Conservation (phyloP, 2,329 filamentous ascomycete species). For the Venturia asperata region DNA sequence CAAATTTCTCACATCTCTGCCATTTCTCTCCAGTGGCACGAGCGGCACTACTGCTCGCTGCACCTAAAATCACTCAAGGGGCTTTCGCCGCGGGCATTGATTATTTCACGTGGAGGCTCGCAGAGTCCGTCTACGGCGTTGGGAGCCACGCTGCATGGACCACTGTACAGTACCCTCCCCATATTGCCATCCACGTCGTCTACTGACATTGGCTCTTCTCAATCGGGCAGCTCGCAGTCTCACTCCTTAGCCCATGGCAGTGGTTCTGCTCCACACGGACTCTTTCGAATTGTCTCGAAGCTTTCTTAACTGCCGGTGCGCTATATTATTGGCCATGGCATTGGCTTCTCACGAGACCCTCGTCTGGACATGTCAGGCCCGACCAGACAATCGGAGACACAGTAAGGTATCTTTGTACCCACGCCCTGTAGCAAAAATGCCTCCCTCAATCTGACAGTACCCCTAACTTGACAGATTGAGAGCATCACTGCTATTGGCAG, state of each 20-base stretch:
- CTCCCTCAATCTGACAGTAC: neutral
- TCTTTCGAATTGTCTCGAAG: slow-evolving; percentile 90
- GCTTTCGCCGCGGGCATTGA: slow-evolving; percentile 71
- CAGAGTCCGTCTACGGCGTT: slow-evolving; percentile 62
- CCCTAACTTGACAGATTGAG: slow-evolving; percentile 28
- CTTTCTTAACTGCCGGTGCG: slow-evolving; percentile 73
- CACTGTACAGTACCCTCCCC: slow-evolving; percentile 46
- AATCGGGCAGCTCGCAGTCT: slow-evolving; percentile 57
- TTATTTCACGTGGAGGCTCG: slow-evolving; percentile 81
- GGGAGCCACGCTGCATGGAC: slow-evolving; percentile 58
- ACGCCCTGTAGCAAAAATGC: slow-evolving; percentile 12
- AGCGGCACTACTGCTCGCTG: slow-evolving; percentile 60
- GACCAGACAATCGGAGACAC: slow-evolving; percentile 5
- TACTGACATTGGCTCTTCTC: slow-evolving; percentile 17
- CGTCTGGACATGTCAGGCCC: neutral
- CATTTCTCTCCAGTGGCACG: slow-evolving; percentile 48
- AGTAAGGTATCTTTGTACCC: slow-evolving; percentile 12
- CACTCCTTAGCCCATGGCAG: slow-evolving; percentile 78
- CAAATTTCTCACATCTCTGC: slow-evolving; percentile 50
- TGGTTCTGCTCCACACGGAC: slow-evolving; percentile 93
- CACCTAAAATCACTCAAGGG: slow-evolving; percentile 71
- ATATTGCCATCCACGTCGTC: slow-evolving; percentile 16
- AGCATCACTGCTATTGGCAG: slow-evolving; percentile 65
- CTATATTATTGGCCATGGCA: slow-evolving; percentile 84
- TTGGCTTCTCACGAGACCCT: slow-evolving; percentile 32